Evolutionary conservation across 495 filamentous ascomycete genomes (phyloP).

Genomic region (Aspergillus bertholletiae): DNA sequence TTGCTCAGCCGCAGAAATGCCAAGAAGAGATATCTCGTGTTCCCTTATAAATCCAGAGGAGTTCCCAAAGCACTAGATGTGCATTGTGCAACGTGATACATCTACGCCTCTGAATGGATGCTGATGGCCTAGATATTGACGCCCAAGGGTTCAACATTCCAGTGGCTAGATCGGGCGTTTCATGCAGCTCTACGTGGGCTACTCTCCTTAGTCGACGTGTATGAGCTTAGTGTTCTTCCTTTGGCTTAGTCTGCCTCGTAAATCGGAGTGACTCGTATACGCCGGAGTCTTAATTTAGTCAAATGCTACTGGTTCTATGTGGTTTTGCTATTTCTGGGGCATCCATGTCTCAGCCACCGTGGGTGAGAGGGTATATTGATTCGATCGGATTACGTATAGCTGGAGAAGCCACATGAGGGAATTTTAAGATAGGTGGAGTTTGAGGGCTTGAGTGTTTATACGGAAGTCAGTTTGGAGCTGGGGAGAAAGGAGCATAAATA

Average conservation of each 20-base stretch:
- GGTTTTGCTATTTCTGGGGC: neutral
- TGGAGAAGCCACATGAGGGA: neutral
- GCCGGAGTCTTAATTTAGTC: neutral
- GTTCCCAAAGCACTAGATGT: too few relatives aligned
- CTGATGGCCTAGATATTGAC: neutral
- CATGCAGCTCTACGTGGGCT: neutral
- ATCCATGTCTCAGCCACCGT: neutral
- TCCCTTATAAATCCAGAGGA: neutral
- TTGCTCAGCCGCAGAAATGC: neutral
- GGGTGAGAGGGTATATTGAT: neutral
- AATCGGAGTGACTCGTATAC: neutral
- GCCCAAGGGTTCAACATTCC: too few relatives aligned
- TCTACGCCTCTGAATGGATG: neutral
- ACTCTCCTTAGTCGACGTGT: neutral
- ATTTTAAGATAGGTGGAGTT: too few relatives aligned
- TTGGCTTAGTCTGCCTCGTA: neutral
- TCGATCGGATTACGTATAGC: neutral
- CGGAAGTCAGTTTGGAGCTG: too few relatives aligned
- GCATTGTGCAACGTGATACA: neutral
- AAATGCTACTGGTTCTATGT: neutral
- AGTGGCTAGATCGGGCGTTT: neutral
- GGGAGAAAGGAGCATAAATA: too few relatives aligned
- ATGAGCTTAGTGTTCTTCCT: neutral
- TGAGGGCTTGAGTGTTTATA: too few relatives aligned
- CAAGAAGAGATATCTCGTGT: neutral